Evolutionary conservation across 345 rosid species (phyloP), one percentile per base, ranked within the genome.

Genomic region (Camelina neglecta): DNA sequence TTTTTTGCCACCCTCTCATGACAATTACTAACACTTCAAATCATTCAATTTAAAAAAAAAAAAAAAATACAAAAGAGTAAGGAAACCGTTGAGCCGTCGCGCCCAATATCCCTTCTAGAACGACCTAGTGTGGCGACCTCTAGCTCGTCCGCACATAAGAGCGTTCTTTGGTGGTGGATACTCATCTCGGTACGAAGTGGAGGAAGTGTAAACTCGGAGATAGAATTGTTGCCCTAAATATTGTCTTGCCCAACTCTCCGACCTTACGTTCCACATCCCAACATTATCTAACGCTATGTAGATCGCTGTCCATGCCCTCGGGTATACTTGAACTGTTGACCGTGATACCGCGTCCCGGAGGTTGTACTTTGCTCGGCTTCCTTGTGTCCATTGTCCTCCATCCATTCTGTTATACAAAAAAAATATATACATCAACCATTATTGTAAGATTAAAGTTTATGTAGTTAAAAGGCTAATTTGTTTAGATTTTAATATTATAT

Each of bases 191-290:
- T 80, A 85, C 44, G 99, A 95, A 57, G 75, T 83, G 16, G 96
- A 83, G 4, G 83, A 56, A 0, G 99, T 86, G 74, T 75, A 90
- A 63, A 95, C 99, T 67, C 97, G 81, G 51, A 95, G 81, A 74
- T 95, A 95, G 54, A 92, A 85, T 38, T 92, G 97, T 79, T 95
- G 97, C 4, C 97, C 99, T 21, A 92, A 79, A 65, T 94, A 92
- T 74, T 90, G 99, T 50, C 97, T 83, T 5, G 90, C 93, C 99
- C 97, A 95, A 47, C 79, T 81, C 86, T 95, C 93, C 1, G 96
- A 83, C 82, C 97, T 85, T 78, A 95, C 62, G 87, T 95, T 92
- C 99, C 99, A 95, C 99, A 92, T 92, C 1, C 99, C 97, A 29
- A 90, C 99, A 49, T 92, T 95, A 83, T 95, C 97, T 53, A 95